Evolutionary conservation across 2,329 filamentous ascomycete species (phyloP).

Genomic region (Calonectria ilicicola): DNA sequence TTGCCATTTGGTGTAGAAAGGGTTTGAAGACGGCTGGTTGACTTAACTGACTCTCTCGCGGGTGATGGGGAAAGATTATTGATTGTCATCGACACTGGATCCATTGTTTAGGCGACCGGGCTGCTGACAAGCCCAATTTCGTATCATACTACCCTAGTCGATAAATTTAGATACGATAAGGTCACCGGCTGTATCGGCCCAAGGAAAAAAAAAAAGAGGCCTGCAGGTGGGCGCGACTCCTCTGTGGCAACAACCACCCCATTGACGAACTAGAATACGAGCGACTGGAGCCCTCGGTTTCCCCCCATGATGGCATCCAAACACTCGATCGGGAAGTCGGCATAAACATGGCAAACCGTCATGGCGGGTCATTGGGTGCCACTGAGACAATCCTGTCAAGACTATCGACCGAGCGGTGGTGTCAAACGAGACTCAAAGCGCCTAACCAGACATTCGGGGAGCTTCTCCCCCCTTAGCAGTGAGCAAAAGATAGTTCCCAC

Average conservation of each 20-base stretch:
- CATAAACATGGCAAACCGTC: not conserved
- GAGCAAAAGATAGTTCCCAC: conserved; percentile 4
- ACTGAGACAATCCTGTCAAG: not conserved
- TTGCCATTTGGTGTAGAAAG: not conserved
- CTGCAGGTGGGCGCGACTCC: not conserved
- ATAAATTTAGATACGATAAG: conserved; percentile 9
- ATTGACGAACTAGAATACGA: conserved; percentile 9
- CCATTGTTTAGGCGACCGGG: not conserved
- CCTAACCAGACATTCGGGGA: not conserved
- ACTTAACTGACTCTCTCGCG: not conserved
- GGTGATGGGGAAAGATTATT: not conserved
- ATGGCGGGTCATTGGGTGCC: not conserved
- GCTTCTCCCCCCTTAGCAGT: not conserved
- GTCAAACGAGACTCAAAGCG: not conserved
- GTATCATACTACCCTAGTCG: not conserved
- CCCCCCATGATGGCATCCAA: not conserved
- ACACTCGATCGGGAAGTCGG: not conserved
- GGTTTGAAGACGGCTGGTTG: too few relatives aligned
- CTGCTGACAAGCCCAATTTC: not conserved
- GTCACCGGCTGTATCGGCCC: not conserved
- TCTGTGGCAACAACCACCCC: not conserved
- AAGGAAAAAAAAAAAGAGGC: not conserved
- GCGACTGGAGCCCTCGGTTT: not conserved
- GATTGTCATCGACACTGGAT: not conserved
- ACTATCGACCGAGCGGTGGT: not conserved